Conservation (phyloP, 257 asterid species). For the Ajuga chamaepitys region DNA sequence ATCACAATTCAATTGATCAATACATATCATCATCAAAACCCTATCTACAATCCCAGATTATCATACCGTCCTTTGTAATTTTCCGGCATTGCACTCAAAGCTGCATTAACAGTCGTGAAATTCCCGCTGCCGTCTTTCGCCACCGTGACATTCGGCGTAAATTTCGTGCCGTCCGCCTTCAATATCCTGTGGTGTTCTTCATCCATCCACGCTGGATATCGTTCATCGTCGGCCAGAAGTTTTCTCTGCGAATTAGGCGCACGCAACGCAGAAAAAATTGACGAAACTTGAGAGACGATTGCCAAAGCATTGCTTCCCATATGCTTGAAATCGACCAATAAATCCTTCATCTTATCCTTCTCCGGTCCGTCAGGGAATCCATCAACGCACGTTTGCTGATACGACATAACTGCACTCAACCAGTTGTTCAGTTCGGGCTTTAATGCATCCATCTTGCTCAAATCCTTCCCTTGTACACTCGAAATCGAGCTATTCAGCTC, state of each 20-base stretch:
- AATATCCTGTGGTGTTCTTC: constrained; percentile 39
- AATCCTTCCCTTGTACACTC: constrained; percentile 21
- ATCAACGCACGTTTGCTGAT: constrained; percentile 74
- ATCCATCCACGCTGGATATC: constrained; percentile 50
- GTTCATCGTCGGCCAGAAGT: constrained; percentile 27
- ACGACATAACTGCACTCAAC: constrained; percentile 80
- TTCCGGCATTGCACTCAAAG: constrained; percentile 60
- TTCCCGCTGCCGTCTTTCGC: constrained; percentile 76
- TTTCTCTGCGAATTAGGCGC: constrained; percentile 19
- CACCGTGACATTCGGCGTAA: constrained; percentile 52
- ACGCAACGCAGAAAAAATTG: constrained; percentile 15
- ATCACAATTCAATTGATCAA: background rate
- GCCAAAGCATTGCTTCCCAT: constrained; percentile 76
- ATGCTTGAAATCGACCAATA: constrained; percentile 33
- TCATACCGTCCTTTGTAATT: constrained; percentile 53
- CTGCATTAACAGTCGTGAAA: constrained; percentile 47
- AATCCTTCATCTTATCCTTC: constrained; percentile 29
- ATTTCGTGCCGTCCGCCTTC: constrained; percentile 26
- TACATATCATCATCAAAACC: background rate
- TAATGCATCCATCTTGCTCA: background rate
- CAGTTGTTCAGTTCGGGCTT: constrained; percentile 55
- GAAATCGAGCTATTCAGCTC: constrained; percentile 53
- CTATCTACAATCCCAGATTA: too few species aligned
- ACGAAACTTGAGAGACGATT: constrained; percentile 28
- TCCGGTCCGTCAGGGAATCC: constrained; percentile 65